Evolutionary conservation across 805 yeast genomes (phyloP).

Genomic region (Millerozyma acaciae): DNA sequence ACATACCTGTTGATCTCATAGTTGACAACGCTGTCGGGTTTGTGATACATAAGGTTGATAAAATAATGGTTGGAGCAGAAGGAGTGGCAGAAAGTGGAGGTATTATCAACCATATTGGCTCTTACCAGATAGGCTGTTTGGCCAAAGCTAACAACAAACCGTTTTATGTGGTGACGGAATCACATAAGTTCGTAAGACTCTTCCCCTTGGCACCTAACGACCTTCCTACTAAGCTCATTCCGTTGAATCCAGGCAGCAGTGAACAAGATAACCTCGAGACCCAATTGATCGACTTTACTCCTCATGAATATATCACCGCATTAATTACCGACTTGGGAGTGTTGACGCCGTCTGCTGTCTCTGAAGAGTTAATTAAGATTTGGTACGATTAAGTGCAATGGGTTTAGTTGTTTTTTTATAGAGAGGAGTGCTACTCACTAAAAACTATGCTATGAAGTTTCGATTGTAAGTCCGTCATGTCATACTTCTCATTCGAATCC

Average conservation of each 20-base stretch:
- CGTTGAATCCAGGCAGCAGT: conserved; percentile 7
- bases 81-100: conserved; percentile 99
- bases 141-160: conserved; percentile 92
- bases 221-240: conserved; percentile 51
- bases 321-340: conserved; percentile 95
- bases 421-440: conserved; percentile 2
- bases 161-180: conserved; percentile 88
- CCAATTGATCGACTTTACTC: conserved; percentile 79
- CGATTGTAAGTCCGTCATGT: conserved; percentile 37
- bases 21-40: conserved; percentile 94
- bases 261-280: conserved; percentile 20
- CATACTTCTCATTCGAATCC: conserved; percentile 28
- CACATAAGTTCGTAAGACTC: conserved; percentile 93
- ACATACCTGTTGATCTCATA: conserved; percentile 82
- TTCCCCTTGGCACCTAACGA: conserved; percentile 93
- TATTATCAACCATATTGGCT: conserved; percentile 90
- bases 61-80: conserved; percentile 95
- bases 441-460: conserved; percentile 15
- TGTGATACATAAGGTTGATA: conserved; percentile 85
- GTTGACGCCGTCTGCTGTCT: conserved; percentile 93
- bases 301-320: conserved; percentile 93
- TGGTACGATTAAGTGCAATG: conserved; percentile 96
- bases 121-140: conserved; percentile 89
- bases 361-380: conserved; percentile 97
- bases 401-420: too few relatives aligned